Base-by-base conservation (phyloP, 176 grass and related monocot species). In the Oropetium thomaeum region DNA sequence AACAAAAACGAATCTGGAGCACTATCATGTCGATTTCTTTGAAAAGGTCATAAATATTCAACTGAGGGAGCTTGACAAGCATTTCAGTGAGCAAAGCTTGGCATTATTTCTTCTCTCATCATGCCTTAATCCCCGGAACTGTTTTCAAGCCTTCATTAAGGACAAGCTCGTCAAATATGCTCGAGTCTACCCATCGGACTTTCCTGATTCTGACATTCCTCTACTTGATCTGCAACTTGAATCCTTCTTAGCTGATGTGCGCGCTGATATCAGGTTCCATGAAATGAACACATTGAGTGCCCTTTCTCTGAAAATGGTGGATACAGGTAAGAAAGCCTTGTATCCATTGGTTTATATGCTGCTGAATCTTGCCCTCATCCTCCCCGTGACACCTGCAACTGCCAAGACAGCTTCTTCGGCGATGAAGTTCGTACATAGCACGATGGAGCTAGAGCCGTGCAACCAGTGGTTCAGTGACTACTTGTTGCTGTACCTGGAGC, bases 271-370 rank as follows among this genome's bases (percentile, higher is more conserved):
- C 3, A 77, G 43, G 29, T 83, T 82, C 19, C 3, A 8, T 69
- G 81, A n/a, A 39, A 41, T 76, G 72, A 60, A 17, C 59, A 14
- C 54, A 11, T 25, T 78, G 13, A 60, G 44, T 4, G 37, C 69
- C 5, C 74, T 84, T 45, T 84, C 82, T 16, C 33, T 34, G n/a
- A 78, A 60, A 67, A 84, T 78, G 82, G 65, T 84, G 45, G 82
- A 64, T 44, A 65, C 66, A 16, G 37, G 74, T 15, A 84, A 84
- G 67, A 64, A 16, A 3, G 8, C n/a, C 0, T 3, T 29, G 20
- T 65, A 84, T 49, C 74, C 74, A 1, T 57, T 70, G 65, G 73
- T 84, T 51, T 70, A 70, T 70, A 54, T 77, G 28, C 58, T 77
- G 4, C 65, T 84, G 34, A 84, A 63, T 8, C 55, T 84, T 5